Evolutionary conservation across 495 filamentous ascomycete genomes (phyloP).

Genomic region (Pyrenula aspistea): DNA sequence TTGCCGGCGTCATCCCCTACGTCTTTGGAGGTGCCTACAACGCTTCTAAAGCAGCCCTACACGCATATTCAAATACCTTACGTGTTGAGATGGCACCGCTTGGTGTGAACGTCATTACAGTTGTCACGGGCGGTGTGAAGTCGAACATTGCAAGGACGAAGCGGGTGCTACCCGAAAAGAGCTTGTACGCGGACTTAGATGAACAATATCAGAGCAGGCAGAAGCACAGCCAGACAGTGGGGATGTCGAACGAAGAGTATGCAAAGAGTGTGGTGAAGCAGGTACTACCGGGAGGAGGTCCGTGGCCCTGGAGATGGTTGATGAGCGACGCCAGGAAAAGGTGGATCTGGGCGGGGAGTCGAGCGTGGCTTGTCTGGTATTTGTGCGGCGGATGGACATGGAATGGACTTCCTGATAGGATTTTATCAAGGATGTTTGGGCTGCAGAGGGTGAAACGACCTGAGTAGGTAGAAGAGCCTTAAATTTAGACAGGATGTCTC

Average conservation of each 20-base stretch:
- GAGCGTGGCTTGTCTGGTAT: slow-evolving; percentile 36
- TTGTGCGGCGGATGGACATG: slow-evolving; percentile 31
- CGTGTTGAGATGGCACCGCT: slow-evolving; percentile 40
- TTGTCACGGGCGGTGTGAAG: slow-evolving; percentile 52
- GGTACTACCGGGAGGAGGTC: slow-evolving; percentile 33
- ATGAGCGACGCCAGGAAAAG: slow-evolving; percentile 27
- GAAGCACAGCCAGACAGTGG: slow-evolving; percentile 42
- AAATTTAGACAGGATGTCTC: too few species aligned
- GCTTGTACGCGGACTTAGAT: slow-evolving; percentile 39
- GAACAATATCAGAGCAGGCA: slow-evolving; percentile 38
- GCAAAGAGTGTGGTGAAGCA: slow-evolving; percentile 43
- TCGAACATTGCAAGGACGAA: slow-evolving; percentile 42
- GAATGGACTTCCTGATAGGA: slow-evolving; percentile 24
- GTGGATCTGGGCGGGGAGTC: slow-evolving; percentile 43
- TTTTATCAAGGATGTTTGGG: slow-evolving; percentile 35
- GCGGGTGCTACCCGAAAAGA: slow-evolving; percentile 31
- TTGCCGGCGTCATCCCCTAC: slow-evolving; percentile 44
- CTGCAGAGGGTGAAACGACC: slow-evolving; percentile 22
- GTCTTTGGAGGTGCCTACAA: slow-evolving; percentile 48
- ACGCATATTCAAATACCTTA: slow-evolving; percentile 47
- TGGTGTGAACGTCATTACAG: slow-evolving; percentile 38
- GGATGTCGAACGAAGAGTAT: slow-evolving; percentile 39
- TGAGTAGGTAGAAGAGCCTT: too few species aligned
- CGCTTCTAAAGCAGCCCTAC: slow-evolving; percentile 52
- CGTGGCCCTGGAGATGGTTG: slow-evolving; percentile 36